Percentiles rank a stretch among this genome's conserved stretches.
phyloP scores from a whole-genome alignment of 306 rosid genomes.

The Betula pendula region DNA sequence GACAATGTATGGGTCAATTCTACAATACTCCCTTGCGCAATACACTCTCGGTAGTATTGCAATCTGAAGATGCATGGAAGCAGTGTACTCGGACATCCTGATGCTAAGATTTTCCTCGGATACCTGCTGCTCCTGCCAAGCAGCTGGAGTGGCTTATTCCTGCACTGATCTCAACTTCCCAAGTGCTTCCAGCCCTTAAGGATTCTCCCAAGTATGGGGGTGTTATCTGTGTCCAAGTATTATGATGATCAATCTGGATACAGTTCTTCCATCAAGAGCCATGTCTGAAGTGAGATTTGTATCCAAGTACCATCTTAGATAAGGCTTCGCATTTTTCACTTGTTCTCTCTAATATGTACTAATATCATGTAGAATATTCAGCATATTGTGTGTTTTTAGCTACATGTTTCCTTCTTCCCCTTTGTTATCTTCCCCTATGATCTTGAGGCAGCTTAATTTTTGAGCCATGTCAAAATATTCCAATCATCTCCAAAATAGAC shows the following conservation, averaged over 20 bases:
- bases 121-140: neutral
- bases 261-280: neutral
- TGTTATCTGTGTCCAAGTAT: constrained; percentile 1
- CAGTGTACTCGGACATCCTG: neutral
- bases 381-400: no score
- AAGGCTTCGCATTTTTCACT: no score
- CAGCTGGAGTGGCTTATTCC: neutral
- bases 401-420: no score
- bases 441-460: no score
- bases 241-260: neutral
- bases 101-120: neutral
- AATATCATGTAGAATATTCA: no score
- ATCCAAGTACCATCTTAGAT: no score
- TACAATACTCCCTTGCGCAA: constrained; percentile 6
- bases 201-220: constrained; percentile 2
- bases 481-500: no score
- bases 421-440: no score
- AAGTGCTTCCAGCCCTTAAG: constrained; percentile 3
- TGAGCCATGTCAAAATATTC: no score
- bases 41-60: neutral
- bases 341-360: no score
- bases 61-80: neutral
- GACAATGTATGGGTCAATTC: constrained; percentile 28
- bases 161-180: neutral
- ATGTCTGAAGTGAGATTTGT: neutral